Evolutionary conservation across 306 rosid genomes (phyloP).

Genomic region (Canavalia gladiata): DNA sequence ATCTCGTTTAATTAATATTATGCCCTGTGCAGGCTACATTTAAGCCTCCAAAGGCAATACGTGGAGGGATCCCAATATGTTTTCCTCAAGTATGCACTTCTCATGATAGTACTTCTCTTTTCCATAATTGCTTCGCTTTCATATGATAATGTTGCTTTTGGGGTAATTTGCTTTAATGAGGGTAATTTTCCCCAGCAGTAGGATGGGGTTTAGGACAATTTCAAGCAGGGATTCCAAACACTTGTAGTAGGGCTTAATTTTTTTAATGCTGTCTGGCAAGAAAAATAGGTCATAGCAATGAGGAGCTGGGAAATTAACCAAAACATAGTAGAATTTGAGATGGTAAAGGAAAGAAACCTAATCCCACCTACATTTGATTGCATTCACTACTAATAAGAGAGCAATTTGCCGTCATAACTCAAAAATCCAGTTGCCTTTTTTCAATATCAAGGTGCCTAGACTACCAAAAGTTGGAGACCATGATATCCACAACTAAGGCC

Average conservation of each 20-base stretch:
- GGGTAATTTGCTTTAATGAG: too few relatives aligned
- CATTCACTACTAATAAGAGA: slow-evolving; percentile 7
- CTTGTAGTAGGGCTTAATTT: background rate
- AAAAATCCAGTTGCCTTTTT: background rate
- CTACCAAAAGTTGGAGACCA: background rate
- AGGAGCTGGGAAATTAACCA: slow-evolving; percentile 1
- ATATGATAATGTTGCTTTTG: slow-evolving; percentile 21
- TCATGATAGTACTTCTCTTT: slow-evolving; percentile 43
- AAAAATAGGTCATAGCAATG: background rate
- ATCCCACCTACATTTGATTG: slow-evolving; percentile 1
- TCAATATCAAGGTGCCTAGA: background rate
- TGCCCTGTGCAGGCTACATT: slow-evolving; percentile 66
- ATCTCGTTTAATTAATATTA: slow-evolving; percentile 35
- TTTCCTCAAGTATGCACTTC: slow-evolving; percentile 84
- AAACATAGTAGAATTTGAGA: background rate
- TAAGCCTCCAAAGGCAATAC: slow-evolving; percentile 81
- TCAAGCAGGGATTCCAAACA: slow-evolving; percentile 2
- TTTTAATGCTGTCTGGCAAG: background rate
- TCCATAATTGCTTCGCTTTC: slow-evolving; percentile 45
- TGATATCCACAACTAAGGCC: background rate
- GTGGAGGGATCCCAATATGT: slow-evolving; percentile 90
- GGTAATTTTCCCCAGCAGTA: background rate
- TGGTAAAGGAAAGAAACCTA: slow-evolving; percentile 12
- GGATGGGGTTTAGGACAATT: background rate
- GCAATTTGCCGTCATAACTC: background rate